Base-by-base conservation (phyloP, 441 rosid genomes). In the Erodium trifolium region DNA sequence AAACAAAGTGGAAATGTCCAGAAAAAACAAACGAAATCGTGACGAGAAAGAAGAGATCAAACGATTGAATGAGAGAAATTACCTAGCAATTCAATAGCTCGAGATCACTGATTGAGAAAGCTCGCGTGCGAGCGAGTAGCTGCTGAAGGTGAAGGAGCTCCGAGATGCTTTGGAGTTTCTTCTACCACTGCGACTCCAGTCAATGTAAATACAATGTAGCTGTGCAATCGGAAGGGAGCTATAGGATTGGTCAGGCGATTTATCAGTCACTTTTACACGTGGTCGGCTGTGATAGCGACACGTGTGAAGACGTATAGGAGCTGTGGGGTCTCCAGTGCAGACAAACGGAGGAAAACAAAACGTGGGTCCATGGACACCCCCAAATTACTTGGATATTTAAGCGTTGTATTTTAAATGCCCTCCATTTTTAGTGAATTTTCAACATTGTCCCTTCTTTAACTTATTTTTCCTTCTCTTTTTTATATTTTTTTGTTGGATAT, bases 211-310 rank as follows among this genome's bases (percentile, higher is more conserved):
- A 70, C 39, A 64, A 65, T 13, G 10, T 2, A 47, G 63, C 17
- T 49, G 5, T 51, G 11, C 62, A 69, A 73, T 43, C 68, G 65
- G 57, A 51, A 63, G 39, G 65, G 29, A 37, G 45, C 37, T 23
- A 11, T 5, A 13, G 14, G 34, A 59, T 57, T 17, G 65, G 60
- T 29, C 11, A 5, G 76, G 79, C 79, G 81, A 75, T 83, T 79
- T 78, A 74, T 79, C 76, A 51, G 4, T 23, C 34, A 16, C 47
- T 0, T 9, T 1, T 39, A 19, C 82, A 29, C 86, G 87, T 78
- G 88, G 74, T 51, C 1, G 13, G 0, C 9, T 11, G 3, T 68
- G 34, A 76, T 73, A 67, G 16, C 79, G 60, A 79, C 89, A 78
- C 84, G 84, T 74, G 11, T 62, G 4, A 37, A 13, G 47, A 83